Percentiles rank a stretch among this genome's conserved stretches.
These are phyloP conservation scores for Aureobasidium sp. DNA, from an alignment of 2,329 filamentous ascomycete species.

Conservation along the genomic window DNA sequence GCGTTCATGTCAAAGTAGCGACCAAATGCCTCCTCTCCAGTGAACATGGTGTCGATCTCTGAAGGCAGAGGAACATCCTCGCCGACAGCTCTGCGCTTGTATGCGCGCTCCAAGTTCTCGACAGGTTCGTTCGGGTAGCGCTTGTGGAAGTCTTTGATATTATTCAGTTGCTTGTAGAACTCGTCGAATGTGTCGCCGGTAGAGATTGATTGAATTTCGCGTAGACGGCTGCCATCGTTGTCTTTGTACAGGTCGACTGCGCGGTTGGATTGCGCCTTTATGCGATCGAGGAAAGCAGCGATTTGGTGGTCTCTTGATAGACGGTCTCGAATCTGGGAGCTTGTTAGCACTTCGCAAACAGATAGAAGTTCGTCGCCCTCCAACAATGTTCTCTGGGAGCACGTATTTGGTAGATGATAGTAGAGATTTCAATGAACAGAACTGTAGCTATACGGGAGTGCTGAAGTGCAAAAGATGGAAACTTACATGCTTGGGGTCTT, in stretches of 20 bases:
- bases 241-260: constrained; percentile 81
- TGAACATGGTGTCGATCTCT: constrained; percentile 85
- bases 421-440: background rate
- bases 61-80: constrained; percentile 51
- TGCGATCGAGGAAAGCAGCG: constrained; percentile 73
- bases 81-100: constrained; percentile 61
- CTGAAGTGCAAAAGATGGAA: background rate
- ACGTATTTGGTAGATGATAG: constrained; percentile 41
- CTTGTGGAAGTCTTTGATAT: constrained; percentile 79
- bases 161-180: constrained; percentile 77
- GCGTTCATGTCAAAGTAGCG: constrained; percentile 83
- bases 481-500: constrained; percentile 67
- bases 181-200: constrained; percentile 81
- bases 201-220: constrained; percentile 76
- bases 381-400: no score
- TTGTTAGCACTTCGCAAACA: background rate
- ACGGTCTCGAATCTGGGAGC: constrained; percentile 68
- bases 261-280: constrained; percentile 74
- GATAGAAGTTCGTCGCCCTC: no score
- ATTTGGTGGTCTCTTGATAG: constrained; percentile 90
- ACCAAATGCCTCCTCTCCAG: constrained; percentile 88
- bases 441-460: background rate
- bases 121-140: constrained; percentile 90
- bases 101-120: constrained; percentile 89
- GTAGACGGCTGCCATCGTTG: constrained; percentile 58